Percentiles rank a stretch among this genome's conserved stretches.
phyloP scores from a whole-genome alignment of 1,139 yeast species.

The Taphrina confusa region DNA sequence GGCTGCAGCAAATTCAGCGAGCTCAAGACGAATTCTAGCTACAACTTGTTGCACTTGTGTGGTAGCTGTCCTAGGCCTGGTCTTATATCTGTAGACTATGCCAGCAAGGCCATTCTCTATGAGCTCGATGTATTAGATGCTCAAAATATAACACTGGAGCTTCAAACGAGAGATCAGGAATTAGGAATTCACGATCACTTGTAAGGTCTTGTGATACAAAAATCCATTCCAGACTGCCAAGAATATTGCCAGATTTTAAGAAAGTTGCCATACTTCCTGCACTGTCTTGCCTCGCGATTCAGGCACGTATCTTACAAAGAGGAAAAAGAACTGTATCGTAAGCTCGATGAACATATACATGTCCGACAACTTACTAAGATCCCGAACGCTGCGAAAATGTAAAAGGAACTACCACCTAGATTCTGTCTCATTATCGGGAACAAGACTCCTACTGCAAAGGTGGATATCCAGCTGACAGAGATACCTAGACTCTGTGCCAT shows the following conservation, averaged over 20 bases:
- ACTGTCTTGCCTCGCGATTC: slow-evolving; percentile 72
- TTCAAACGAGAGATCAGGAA: no score
- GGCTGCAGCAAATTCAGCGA: not conserved
- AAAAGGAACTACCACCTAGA: slow-evolving; percentile 79
- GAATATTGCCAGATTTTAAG: no score
- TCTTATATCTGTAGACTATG: no score
- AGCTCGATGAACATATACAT: slow-evolving; percentile 26
- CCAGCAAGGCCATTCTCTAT: no score
- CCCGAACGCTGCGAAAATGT: slow-evolving; percentile 58
- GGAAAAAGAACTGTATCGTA: slow-evolving; percentile 8
- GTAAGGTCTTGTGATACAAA: no score
- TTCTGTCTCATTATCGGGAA: slow-evolving; percentile 58
- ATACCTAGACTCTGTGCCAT: slow-evolving; percentile 92
- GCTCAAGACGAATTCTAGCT: not conserved
- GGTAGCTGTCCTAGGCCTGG: not conserved
- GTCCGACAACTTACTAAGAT: slow-evolving; percentile 34
- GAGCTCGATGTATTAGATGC: no score
- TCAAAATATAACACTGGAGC: no score
- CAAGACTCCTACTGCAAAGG: slow-evolving; percentile 73
- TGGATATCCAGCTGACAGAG: slow-evolving; percentile 85
- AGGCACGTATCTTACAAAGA: slow-evolving; percentile 54
- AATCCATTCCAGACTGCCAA: no score
- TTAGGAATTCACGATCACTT: no score
- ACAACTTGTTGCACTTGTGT: not conserved
- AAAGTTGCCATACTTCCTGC: slow-evolving; percentile 49